Evolutionary conservation across 2,329 filamentous ascomycete species (phyloP).

Genomic region (Clathrospora elynae): DNA sequence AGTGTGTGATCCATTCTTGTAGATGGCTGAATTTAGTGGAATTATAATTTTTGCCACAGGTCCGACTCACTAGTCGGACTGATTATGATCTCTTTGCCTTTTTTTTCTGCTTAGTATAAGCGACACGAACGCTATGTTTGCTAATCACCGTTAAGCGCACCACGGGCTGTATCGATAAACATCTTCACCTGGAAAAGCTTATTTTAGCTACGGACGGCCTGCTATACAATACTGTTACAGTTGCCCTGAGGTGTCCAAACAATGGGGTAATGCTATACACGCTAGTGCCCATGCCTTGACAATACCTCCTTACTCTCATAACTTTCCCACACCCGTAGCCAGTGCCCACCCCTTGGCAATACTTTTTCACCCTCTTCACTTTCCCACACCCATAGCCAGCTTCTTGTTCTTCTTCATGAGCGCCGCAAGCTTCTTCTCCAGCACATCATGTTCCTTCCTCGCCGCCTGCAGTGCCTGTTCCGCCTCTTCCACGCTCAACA

Average conservation of each 20-base stretch:
- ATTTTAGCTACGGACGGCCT: neutral
- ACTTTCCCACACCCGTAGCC: slow-evolving; percentile 10
- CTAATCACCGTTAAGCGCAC: too few species aligned
- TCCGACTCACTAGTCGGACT: too few species aligned
- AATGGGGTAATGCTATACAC: neutral
- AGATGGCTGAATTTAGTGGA: too few species aligned
- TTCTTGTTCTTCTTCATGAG: slow-evolving; percentile 48
- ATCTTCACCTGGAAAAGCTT: too few species aligned
- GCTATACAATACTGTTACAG: neutral
- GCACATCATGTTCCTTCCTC: slow-evolving; percentile 43
- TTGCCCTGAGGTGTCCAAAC: neutral
- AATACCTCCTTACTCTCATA: neutral
- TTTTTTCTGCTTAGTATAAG: too few species aligned
- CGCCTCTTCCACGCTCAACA: slow-evolving; percentile 44
- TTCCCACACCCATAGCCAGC: slow-evolving; percentile 17
- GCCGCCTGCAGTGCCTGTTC: slow-evolving; percentile 44
- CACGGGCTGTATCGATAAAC: too few species aligned
- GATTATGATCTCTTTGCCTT: too few species aligned
- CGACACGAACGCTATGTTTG: too few species aligned
- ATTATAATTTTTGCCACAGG: too few species aligned
- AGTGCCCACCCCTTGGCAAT: slow-evolving; percentile 4
- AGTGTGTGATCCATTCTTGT: too few species aligned
- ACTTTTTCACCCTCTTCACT: neutral
- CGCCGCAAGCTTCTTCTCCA: slow-evolving; percentile 45
- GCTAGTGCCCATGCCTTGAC: neutral